These are phyloP conservation scores for Rosa persica DNA, from an alignment of 306 rosid genomes.

Conservation along the genomic window DNA sequence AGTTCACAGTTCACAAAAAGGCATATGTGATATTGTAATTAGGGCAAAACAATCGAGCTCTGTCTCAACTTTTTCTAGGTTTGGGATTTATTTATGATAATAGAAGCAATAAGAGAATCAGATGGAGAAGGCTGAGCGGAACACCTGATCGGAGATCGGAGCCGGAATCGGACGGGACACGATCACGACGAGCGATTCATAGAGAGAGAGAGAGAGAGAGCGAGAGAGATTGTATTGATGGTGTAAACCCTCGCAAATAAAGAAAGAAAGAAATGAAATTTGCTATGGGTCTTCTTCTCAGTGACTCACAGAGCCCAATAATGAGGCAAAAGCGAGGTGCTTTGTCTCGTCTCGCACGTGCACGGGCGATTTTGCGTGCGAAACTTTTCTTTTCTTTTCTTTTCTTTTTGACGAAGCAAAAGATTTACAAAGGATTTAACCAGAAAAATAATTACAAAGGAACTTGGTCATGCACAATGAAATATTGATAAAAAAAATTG, in stretches of 20 bases:
- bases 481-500: no score
- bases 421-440: no score
- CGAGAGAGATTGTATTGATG: neutral
- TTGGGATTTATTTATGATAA: neutral
- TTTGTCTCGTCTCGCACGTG: slow-evolving; percentile 10
- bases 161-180: slow-evolving; percentile 17
- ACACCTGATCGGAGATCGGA: slow-evolving; percentile 42
- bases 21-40: neutral
- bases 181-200: slow-evolving; percentile 22
- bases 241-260: slow-evolving; percentile 13
- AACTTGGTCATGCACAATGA: no score
- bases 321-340: neutral
- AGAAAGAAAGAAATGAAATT: neutral
- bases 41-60: slow-evolving; percentile 1
- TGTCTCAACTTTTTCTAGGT: neutral
- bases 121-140: neutral
- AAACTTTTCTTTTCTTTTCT: neutral
- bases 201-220: neutral
- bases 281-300: neutral
- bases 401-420: no score
- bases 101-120: neutral
- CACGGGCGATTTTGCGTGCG: neutral
- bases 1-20: neutral
- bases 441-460: no score
- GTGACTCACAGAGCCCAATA: neutral